Conservation (phyloP, 2,329 filamentous ascomycete species). For the Pyrenophora teres region DNA sequence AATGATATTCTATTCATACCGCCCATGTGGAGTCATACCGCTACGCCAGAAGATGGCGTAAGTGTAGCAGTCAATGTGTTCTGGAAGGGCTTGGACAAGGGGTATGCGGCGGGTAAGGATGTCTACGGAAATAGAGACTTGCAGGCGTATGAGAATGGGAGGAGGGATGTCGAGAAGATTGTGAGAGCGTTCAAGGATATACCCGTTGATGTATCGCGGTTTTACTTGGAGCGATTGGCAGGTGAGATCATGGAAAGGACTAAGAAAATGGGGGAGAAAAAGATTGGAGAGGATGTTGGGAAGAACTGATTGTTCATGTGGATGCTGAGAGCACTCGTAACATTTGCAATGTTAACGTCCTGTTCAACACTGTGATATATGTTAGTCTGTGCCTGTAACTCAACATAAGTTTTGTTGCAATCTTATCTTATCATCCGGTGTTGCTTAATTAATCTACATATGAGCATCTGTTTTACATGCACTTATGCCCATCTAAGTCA, state of each 20-base stretch:
- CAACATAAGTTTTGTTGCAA: neutral
- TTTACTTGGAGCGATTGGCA: constrained; percentile 75
- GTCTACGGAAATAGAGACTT: constrained; percentile 89
- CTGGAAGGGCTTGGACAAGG: constrained; percentile 71
- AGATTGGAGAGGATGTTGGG: neutral
- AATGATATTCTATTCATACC: constrained; percentile 83
- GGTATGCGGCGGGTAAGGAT: constrained; percentile 76
- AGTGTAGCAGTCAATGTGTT: constrained; percentile 90
- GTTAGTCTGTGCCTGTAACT: neutral
- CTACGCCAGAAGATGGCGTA: constrained; percentile 57
- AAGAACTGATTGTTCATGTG: neutral
- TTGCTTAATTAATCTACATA: too few species aligned
- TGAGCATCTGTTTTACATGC: too few species aligned
- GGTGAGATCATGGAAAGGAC: constrained; percentile 63
- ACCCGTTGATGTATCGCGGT: constrained; percentile 68
- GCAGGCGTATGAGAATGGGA: constrained; percentile 80
- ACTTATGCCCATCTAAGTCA: too few species aligned
- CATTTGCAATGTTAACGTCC: too few species aligned
- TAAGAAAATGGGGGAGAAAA: constrained; percentile 23
- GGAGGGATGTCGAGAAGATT: constrained; percentile 72
- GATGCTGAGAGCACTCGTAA: too few species aligned
- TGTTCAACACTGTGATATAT: neutral
- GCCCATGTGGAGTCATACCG: constrained; percentile 81
- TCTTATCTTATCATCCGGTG: neutral
- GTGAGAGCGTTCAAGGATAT: constrained; percentile 66